phyloP scores from a whole-genome alignment of 2,329 filamentous ascomycete species.

The Colletotrichum scovillei region DNA sequence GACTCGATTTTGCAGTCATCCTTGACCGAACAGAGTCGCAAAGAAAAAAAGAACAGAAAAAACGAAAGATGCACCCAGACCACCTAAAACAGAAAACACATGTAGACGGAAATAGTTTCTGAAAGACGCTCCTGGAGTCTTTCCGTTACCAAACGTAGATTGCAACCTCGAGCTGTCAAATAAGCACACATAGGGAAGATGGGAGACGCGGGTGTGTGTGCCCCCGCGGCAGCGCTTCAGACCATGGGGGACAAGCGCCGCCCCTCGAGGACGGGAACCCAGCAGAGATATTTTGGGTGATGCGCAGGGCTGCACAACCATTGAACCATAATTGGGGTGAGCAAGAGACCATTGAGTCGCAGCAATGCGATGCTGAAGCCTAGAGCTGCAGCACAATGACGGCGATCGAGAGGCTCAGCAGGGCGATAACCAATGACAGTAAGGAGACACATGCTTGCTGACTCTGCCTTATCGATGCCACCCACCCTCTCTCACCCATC shows the following conservation, averaged over 20 bases:
- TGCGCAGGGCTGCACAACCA: background rate
- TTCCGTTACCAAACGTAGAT: background rate
- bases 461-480: conserved; percentile 14
- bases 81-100: background rate
- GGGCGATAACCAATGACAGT: conserved; percentile 2
- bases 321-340: background rate
- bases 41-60: background rate
- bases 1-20: conserved; percentile 2
- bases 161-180: background rate
- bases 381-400: conserved; percentile 17
- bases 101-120: background rate
- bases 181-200: background rate
- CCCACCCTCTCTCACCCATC: conserved; percentile 3
- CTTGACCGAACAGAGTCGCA: background rate
- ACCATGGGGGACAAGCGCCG: background rate
- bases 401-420: conserved; percentile 19
- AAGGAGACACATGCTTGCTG: background rate
- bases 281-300: background rate
- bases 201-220: background rate
- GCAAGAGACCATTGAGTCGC: background rate
- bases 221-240: background rate
- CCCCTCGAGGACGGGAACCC: background rate
- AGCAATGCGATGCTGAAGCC: conserved; percentile 31
- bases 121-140: background rate
- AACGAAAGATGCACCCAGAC: background rate